A percentile compares a stretch with the other conserved stretches of the same genome.
These are phyloP conservation scores for Penicillium sp. DNA, from an alignment of 2,329 filamentous ascomycete genomes.

Conservation along the genomic window DNA sequence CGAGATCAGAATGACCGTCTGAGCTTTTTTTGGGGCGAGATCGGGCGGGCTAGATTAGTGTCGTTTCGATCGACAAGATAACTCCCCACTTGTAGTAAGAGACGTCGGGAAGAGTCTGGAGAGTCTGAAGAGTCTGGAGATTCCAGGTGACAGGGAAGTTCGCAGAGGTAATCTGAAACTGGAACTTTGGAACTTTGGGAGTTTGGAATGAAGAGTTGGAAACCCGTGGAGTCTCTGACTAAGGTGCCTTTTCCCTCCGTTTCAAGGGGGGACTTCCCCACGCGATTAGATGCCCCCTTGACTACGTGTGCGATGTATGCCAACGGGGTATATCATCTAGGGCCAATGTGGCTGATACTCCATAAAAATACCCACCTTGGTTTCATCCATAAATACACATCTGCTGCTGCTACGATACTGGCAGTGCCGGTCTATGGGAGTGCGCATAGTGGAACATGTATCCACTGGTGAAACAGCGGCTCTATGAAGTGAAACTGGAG, in stretches of 20 bases:
- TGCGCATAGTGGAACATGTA: neutral
- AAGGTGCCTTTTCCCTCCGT: no score
- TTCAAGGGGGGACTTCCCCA: no score
- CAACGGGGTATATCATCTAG: no score
- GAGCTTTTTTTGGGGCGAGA: slow-evolving; percentile 24
- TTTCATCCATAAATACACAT: neutral
- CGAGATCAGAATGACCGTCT: slow-evolving; percentile 20
- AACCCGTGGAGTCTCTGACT: no score
- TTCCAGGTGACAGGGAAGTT: neutral
- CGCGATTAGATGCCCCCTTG: no score
- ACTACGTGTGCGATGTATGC: no score
- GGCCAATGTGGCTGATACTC: no score
- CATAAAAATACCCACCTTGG: no score
- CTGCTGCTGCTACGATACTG: no score
- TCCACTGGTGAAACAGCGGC: slow-evolving; percentile 17
- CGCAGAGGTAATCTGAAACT: neutral
- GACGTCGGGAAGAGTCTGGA: neutral
- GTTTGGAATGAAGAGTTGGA: no score
- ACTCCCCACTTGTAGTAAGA: slow-evolving; percentile 3
- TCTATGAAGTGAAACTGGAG: neutral
- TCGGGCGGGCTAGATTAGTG: slow-evolving; percentile 19
- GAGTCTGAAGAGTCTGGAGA: neutral
- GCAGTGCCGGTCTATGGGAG: neutral
- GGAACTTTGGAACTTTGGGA: neutral
- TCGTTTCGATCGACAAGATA: slow-evolving; percentile 18